Evolutionary conservation across 2,329 filamentous ascomycete genomes (phyloP).

Genomic region (Spiromastix sp.): DNA sequence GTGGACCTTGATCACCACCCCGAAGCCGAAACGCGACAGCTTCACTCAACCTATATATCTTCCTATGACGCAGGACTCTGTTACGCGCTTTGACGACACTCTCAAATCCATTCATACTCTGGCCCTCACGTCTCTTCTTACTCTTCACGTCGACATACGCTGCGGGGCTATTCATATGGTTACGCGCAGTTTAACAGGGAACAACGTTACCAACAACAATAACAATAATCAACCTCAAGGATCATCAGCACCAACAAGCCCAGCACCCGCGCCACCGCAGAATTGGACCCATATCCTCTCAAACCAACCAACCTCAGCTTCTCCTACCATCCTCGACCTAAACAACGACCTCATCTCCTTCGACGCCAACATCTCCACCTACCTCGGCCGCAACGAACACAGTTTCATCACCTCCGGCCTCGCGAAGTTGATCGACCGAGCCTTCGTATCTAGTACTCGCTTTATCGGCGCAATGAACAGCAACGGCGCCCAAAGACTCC

Average conservation of each 20-base stretch:
- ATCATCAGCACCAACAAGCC: slow-evolving; percentile 16
- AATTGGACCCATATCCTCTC: slow-evolving; percentile 44
- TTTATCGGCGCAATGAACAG: slow-evolving; percentile 74
- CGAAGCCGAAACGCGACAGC: slow-evolving; percentile 44
- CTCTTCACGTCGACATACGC: slow-evolving; percentile 79
- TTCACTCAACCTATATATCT: slow-evolving; percentile 60
- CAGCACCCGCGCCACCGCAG: slow-evolving; percentile 15
- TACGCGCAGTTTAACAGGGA: slow-evolving; percentile 49
- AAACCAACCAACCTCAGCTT: slow-evolving; percentile 33
- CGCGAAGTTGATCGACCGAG: slow-evolving; percentile 65
- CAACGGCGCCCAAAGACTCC: slow-evolving; percentile 75
- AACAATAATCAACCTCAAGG: neutral
- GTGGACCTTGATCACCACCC: slow-evolving; percentile 71
- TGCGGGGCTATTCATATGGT: slow-evolving; percentile 78
- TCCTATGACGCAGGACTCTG: slow-evolving; percentile 78
- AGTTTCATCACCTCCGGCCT: slow-evolving; percentile 69
- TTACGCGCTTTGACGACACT: slow-evolving; percentile 78
- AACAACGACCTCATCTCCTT: slow-evolving; percentile 79
- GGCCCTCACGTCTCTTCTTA: slow-evolving; percentile 66
- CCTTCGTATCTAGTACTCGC: slow-evolving; percentile 61
- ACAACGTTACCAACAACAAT: slow-evolving; percentile 20
- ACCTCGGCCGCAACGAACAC: slow-evolving; percentile 61
- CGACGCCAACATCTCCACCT: slow-evolving; percentile 68
- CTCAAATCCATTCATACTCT: slow-evolving; percentile 74
- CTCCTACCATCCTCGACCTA: slow-evolving; percentile 64